Evolutionary conservation across 2,329 filamentous ascomycete species (phyloP).

Genomic region (Alternaria sp.): DNA sequence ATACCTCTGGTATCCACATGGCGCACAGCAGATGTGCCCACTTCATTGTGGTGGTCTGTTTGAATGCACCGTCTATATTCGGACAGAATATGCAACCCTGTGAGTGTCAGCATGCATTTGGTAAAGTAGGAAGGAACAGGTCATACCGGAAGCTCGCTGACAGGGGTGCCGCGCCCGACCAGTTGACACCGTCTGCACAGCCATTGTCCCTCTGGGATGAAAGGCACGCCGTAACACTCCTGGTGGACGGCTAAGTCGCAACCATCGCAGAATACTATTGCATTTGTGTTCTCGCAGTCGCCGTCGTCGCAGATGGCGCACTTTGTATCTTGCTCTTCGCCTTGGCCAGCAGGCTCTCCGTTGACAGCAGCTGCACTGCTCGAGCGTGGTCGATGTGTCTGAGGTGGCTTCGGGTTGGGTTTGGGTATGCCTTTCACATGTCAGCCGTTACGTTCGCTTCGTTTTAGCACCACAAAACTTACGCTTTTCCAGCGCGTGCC

Average conservation of each 20-base stretch:
- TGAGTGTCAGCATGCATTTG: slow-evolving; percentile 23
- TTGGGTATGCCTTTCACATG: slow-evolving; percentile 74
- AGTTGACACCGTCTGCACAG: slow-evolving; percentile 95
- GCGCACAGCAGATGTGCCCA: slow-evolving; percentile 97
- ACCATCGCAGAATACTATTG: slow-evolving; percentile 98
- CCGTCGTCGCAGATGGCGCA: slow-evolving; percentile 98
- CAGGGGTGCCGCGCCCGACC: slow-evolving; percentile 87
- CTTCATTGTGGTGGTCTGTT: slow-evolving; percentile 94
- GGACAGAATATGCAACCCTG: slow-evolving; percentile 90
- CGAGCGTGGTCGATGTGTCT: slow-evolving; percentile 89
- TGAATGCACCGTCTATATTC: slow-evolving; percentile 96
- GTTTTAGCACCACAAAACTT: slow-evolving; percentile 16
- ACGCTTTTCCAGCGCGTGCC: slow-evolving; percentile 93
- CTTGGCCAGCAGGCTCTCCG: slow-evolving; percentile 78
- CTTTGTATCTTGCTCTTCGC: slow-evolving; percentile 95
- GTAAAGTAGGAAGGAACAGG: background rate
- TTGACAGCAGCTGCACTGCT: slow-evolving; percentile 96
- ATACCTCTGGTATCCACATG: slow-evolving; percentile 98
- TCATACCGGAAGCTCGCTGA: slow-evolving; percentile 57
- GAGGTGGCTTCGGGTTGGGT: slow-evolving; percentile 92
- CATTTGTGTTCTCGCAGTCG: slow-evolving; percentile 99
- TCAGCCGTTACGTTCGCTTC: slow-evolving; percentile 6
- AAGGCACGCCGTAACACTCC: slow-evolving; percentile 98
- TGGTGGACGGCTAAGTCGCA: slow-evolving; percentile 98
- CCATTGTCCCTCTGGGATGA: slow-evolving; percentile 99